Evolutionary conservation across 2,329 filamentous ascomycete species (phyloP), one percentile per base, ranked within the genome.

Genomic region (Purpureocillium lavendulum): DNA sequence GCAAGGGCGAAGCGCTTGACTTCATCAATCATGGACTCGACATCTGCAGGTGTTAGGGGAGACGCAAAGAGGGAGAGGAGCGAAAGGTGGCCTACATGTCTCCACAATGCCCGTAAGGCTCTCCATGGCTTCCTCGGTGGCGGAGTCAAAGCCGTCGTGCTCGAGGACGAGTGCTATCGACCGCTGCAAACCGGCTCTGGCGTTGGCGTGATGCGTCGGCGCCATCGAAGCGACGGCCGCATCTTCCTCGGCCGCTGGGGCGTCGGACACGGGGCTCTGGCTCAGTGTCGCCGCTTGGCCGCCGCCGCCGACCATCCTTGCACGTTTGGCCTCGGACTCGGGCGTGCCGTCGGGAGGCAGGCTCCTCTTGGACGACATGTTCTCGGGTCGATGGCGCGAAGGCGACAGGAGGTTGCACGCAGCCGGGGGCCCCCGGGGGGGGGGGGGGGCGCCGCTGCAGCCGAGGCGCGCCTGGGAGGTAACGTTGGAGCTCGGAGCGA

Each of bases 121-220:
- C 53, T 81, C 76, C 48, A 82, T 56, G 2, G 77, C 76, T 39
- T 77, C 71, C 7, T 67, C 64, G 1, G 64, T 69, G 12, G 76
- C 70, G 18, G 65, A 61, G 24, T 70, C 64, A 48, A 81, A 82
- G 21, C 78, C 78, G 30, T 80, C 70, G 44, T 79, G 70, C 32
- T 71, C 59, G 21, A 82, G 55, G 3, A 69, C 68, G 40, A 80
- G 54, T 0, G 68, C 70, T 40, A 82, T 72, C 10, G 75, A 71
- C 37, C 76, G 70, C 34, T 69, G 66, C 18, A 82, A 59, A 2
- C 69, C 54, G 14, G 43, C 41, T 40, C 61, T 51, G 7, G 58
- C 59, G 42, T 59, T 53, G 24, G 52, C 51, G 39, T 60, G 59
- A 26, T 53, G 50, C 4, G 60, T 61, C 12, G 55, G 53, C 3